Percentiles rank a stretch among this genome's conserved stretches.
Evolutionary conservation across 106 monocot genomes (phyloP).

Genomic region (Dactylorhiza incarnata): DNA sequence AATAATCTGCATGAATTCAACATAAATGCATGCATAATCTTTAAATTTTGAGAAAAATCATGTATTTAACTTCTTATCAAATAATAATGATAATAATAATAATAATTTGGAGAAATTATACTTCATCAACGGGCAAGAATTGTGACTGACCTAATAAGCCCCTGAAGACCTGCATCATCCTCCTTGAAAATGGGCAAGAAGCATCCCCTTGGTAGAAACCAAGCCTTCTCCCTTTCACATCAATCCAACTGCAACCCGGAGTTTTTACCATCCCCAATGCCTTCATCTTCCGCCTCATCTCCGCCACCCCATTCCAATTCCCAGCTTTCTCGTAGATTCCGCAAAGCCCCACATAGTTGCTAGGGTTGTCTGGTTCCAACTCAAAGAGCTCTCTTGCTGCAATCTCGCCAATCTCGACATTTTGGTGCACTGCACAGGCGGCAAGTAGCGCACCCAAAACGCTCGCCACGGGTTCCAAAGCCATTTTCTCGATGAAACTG

Average conservation of each 20-base stretch:
- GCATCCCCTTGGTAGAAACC: constrained; percentile 43
- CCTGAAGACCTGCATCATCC: not conserved
- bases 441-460: constrained; percentile 62
- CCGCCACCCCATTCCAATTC: constrained; percentile 10
- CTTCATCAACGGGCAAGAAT: not conserved
- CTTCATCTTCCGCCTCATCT: constrained; percentile 43
- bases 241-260: constrained; percentile 57
- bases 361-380: constrained; percentile 39
- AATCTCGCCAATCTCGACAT: constrained; percentile 45
- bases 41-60: not conserved
- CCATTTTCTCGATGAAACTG: constrained; percentile 33
- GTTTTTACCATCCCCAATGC: constrained; percentile 34
- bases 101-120: not conserved
- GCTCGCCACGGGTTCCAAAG: constrained; percentile 34
- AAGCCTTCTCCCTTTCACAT: constrained; percentile 27
- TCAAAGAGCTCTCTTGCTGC: constrained; percentile 45
- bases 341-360: constrained; percentile 53
- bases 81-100: no score
- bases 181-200: constrained; percentile 4
- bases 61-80: not conserved
- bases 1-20: not conserved
- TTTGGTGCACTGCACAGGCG: constrained; percentile 37
- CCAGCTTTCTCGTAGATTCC: constrained; percentile 48
- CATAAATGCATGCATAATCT: not conserved
- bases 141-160: constrained; percentile 8